Percentiles rank a stretch among this genome's conserved stretches.
These are phyloP conservation scores for Eragrostis tef DNA, from an alignment of 202 grass and related monocot species.

Conservation along the genomic window DNA sequence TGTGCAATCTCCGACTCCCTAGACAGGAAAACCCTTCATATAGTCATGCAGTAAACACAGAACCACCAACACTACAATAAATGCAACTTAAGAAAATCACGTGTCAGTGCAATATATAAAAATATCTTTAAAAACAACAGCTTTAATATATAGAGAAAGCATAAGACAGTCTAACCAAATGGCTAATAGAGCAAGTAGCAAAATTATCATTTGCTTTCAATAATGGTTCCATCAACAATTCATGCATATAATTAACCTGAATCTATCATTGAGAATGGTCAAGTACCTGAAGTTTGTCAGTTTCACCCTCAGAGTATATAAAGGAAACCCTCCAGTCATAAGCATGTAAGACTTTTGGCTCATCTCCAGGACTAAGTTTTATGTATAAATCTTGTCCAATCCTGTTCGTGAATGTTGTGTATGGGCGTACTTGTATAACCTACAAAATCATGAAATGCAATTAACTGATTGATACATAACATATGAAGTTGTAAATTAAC, in stretches of 20 bases:
- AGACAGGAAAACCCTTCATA: no score
- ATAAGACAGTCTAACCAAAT: slow-evolving; percentile 6
- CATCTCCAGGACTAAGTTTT: slow-evolving; percentile 71
- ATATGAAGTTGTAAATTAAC: slow-evolving; percentile 38
- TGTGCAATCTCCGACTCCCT: slow-evolving; percentile 37
- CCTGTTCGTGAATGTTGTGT: slow-evolving; percentile 92
- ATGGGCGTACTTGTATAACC: slow-evolving; percentile 88
- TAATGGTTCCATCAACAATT: slow-evolving; percentile 23
- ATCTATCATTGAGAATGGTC: slow-evolving; percentile 24
- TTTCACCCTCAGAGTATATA: slow-evolving; percentile 65
- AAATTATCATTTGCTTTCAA: slow-evolving; percentile 34
- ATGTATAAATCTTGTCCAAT: slow-evolving; percentile 80
- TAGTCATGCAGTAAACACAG: slow-evolving; percentile 6
- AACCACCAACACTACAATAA: slow-evolving; percentile 16
- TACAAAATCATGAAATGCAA: slow-evolving; percentile 51
- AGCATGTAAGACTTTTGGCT: slow-evolving; percentile 67
- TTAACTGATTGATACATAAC: slow-evolving; percentile 31
- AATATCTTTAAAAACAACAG: neutral
- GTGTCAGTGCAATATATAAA: slow-evolving; percentile 27
- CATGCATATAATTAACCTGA: slow-evolving; percentile 30
- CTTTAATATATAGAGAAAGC: slow-evolving; percentile 1
- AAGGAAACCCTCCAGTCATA: slow-evolving; percentile 84
- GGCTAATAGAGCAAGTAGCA: neutral
- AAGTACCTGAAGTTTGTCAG: slow-evolving; percentile 79
- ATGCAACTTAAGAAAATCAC: slow-evolving; percentile 28